phyloP scores from a whole-genome alignment of 2,329 filamentous ascomycete genomes.

The Didymella segeticola region DNA sequence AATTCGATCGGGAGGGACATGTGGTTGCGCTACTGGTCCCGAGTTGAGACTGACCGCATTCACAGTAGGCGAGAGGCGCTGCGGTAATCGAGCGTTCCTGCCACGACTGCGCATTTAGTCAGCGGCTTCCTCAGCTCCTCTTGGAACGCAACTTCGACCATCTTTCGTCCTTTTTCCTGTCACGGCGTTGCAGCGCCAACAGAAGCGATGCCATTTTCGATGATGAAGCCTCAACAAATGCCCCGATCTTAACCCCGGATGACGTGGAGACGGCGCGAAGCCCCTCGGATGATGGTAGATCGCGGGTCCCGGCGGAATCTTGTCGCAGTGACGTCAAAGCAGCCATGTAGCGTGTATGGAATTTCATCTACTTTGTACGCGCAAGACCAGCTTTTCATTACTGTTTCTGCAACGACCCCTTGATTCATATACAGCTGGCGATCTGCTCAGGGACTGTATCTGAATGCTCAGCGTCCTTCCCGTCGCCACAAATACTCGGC shows the following conservation, averaged over 20 bases:
- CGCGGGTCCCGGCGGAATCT: conserved; percentile 16
- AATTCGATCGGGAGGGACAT: not conserved
- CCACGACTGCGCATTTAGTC: not conserved
- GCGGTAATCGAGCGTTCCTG: conserved; percentile 4
- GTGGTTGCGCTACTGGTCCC: not conserved
- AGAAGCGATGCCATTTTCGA: not conserved
- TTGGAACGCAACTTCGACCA: not conserved
- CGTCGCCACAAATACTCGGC: conserved; percentile 1
- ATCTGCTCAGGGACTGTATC: conserved; percentile 9
- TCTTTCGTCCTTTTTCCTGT: conserved; percentile 8
- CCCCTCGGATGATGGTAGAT: conserved; percentile 9
- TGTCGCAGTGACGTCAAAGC: conserved; percentile 16
- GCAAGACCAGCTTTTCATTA: conserved; percentile 11
- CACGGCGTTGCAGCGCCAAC: not conserved
- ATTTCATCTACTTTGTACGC: conserved; percentile 18
- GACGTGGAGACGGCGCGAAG: conserved; percentile 16
- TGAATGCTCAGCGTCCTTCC: not conserved
- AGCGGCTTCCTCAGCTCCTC: conserved; percentile 1
- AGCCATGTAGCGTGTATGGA: conserved; percentile 16
- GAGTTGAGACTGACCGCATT: conserved; percentile 8
- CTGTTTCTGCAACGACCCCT: conserved; percentile 10
- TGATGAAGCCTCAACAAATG: conserved; percentile 5
- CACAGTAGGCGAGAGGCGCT: not conserved
- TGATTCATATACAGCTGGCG: conserved; percentile 2
- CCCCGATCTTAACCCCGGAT: conserved; percentile 9